Evolutionary conservation across 352 stramenopile species (phyloP).

Genomic region (Pythium biforme): DNA sequence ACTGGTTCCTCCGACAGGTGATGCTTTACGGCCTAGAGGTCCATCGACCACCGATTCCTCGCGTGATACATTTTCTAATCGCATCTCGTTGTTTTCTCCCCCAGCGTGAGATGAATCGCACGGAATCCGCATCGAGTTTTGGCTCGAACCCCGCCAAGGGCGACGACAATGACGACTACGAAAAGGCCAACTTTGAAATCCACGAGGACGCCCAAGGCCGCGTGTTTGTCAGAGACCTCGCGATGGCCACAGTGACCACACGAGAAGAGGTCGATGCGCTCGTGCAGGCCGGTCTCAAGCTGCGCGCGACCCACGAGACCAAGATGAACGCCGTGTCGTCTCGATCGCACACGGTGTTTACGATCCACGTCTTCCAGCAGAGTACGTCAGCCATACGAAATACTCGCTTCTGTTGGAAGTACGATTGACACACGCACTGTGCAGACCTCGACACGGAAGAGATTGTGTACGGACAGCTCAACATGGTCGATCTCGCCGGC

Average conservation of each 20-base stretch:
- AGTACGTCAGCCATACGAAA: conserved; percentile 31
- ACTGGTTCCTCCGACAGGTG: conserved; percentile 84
- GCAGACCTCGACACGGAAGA: conserved; percentile 63
- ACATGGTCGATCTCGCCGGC: conserved; percentile 83
- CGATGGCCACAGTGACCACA: conserved; percentile 88
- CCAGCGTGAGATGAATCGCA: conserved; percentile 66
- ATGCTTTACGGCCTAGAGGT: too few relatives aligned
- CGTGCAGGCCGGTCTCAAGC: conserved; percentile 80
- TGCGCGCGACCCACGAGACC: conserved; percentile 90
- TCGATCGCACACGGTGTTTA: conserved; percentile 86
- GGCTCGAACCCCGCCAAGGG: conserved; percentile 44
- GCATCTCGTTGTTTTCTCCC: not conserved
- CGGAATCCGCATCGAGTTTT: conserved; percentile 66
- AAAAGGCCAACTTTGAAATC: conserved; percentile 91
- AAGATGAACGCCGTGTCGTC: conserved; percentile 93
- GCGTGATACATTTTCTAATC: not conserved
- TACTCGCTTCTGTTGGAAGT: not conserved
- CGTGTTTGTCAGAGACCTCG: conserved; percentile 93
- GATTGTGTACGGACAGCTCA: conserved; percentile 84
- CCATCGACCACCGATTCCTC: too few relatives aligned
- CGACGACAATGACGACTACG: conserved; percentile 83
- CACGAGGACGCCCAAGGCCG: conserved; percentile 91
- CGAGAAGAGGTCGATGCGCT: conserved; percentile 84
- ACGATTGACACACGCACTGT: not conserved
- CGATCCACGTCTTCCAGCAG: conserved; percentile 84